A percentile compares a stretch with the other conserved stretches of the same genome.
Conservation (phyloP, 805 yeast species). For the Sugiyamaella smithiae region DNA sequence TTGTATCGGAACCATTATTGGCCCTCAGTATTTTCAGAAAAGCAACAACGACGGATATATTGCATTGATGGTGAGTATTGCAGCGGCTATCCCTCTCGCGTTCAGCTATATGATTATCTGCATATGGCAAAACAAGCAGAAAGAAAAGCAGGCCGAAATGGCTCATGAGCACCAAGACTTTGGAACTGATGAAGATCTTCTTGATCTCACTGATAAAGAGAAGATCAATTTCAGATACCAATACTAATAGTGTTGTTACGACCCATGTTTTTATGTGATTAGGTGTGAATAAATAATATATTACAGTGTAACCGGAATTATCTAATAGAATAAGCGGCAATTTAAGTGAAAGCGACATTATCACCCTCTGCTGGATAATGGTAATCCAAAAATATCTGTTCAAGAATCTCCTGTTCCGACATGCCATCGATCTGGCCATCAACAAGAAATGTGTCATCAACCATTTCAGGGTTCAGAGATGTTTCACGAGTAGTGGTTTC, state of each 20-base stretch:
- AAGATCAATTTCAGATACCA: constrained; percentile 14
- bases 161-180: not conserved
- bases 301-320: too few relatives aligned
- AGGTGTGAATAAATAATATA: too few relatives aligned
- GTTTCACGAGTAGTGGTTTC: not conserved
- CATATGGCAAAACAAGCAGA: constrained; percentile 10
- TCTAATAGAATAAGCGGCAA: too few relatives aligned
- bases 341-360: not conserved
- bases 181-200: constrained; percentile 10
- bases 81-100: constrained; percentile 10
- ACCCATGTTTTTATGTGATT: too few relatives aligned
- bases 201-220: constrained; percentile 17
- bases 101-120: constrained; percentile 6
- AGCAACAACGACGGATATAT: constrained; percentile 1
- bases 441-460: constrained; percentile 3
- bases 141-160: constrained; percentile 10
- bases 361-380: constrained; percentile 4
- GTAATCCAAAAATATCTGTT: constrained; percentile 14
- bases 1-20: constrained; percentile 64
- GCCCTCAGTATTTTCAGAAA: constrained; percentile 53
- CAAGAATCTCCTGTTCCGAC: constrained; percentile 15
- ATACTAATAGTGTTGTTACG: too few relatives aligned
- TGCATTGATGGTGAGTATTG: constrained; percentile 10
- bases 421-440: constrained; percentile 10
- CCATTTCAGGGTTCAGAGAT: not conserved